Conservation (phyloP, 495 filamentous ascomycete species). For the Penicillium canescens region DNA sequence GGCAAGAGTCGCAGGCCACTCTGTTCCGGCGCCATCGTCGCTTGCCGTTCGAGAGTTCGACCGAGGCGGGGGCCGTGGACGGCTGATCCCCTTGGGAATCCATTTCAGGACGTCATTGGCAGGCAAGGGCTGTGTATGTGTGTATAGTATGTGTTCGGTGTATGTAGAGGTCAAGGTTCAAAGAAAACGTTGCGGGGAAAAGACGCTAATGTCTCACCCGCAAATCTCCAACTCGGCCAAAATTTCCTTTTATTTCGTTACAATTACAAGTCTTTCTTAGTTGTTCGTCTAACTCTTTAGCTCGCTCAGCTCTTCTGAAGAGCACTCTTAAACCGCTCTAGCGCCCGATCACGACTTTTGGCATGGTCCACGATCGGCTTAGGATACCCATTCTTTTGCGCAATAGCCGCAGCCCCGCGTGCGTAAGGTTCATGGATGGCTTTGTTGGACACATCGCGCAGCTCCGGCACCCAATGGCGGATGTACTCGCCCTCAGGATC, state of each 20-base stretch:
- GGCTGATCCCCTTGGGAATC: constrained; percentile 35
- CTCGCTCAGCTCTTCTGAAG: constrained; percentile 8
- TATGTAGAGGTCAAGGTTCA: background rate
- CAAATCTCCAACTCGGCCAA: background rate
- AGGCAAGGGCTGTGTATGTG: background rate
- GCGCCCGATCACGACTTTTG: constrained; percentile 59
- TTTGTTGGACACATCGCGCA: constrained; percentile 58
- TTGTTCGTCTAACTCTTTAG: too few relatives aligned
- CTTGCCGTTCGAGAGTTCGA: constrained; percentile 38
- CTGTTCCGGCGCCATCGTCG: constrained; percentile 48
- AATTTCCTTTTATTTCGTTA: background rate
- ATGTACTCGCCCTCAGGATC: constrained; percentile 60
- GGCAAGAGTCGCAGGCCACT: constrained; percentile 49
- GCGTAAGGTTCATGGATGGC: constrained; percentile 80
- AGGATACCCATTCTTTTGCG: constrained; percentile 72
- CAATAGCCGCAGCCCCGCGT: constrained; percentile 57
- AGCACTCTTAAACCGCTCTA: constrained; percentile 72
- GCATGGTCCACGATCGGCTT: constrained; percentile 74
- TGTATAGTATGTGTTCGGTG: background rate
- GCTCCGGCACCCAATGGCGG: constrained; percentile 59
- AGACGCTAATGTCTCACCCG: constrained; percentile 9
- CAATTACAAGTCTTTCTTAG: too few relatives aligned
- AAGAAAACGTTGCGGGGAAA: constrained; percentile 9
- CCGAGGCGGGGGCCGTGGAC: constrained; percentile 19
- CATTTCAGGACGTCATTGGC: constrained; percentile 38